Evolutionary conservation across 169 alveolate genomes (phyloP), one percentile per base, ranked within the genome.

Genomic region (Condylostoma magnum): DNA sequence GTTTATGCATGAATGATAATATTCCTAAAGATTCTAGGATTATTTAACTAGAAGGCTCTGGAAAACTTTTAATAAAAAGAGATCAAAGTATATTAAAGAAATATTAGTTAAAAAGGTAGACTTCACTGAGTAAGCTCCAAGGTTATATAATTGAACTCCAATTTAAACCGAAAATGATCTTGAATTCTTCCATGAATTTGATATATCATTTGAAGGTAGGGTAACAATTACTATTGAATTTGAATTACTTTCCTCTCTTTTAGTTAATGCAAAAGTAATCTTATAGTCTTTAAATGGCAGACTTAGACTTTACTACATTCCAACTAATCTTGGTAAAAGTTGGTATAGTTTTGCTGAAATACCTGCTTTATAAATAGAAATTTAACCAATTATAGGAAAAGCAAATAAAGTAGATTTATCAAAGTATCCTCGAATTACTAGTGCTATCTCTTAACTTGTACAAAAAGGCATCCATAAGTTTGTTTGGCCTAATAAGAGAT

Each of bases 401-500:
- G 43, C 43, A 55, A 60, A 38, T 60, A 60, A 60, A 38, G 22
- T 60, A 10, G 71, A 52, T 18, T 41, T 60, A 2, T 38, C 37
- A 38, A 60, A 60, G 31, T 18, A 38, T 3, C 71, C 71, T n/a
- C 71, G 43, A 28, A 10, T 60, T 10, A 60, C 36, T 27, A n/a
- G 56, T 6, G 12, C 43, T n/a, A 30, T 60, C 20, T 52, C 43
- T 2, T n/a, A 18, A 6, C 18, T 41, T 8, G 18, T 60, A 27
- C 18, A 52, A 12, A 60, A 38, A 38, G 43, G 43, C n/a, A 41
- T 60, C 37, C 36, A 55, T 20, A 60, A 60, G 31, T 60, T n/a
- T 25, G 56, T 41, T 10, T 60, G 71, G 71, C 71, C 71, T 41
- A 33, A 60, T 41, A 60, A 60, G 43, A 60, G 71, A 41, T 33